phyloP scores from a whole-genome alignment of 1,284 basidiomycete species.

The Microbotryum intermedium region DNA sequence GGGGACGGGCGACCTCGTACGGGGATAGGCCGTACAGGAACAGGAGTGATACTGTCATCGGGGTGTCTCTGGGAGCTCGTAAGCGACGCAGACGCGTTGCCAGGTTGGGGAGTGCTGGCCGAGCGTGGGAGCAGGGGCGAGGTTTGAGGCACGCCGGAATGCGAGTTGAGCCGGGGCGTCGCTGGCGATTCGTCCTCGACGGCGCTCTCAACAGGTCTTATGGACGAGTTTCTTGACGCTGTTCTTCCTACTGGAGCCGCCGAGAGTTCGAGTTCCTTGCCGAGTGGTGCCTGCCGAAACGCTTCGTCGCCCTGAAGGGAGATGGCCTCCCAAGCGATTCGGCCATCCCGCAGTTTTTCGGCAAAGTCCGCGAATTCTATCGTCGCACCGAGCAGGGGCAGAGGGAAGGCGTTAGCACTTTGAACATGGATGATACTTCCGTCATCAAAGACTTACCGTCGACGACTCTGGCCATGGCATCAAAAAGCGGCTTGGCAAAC shows the following conservation, averaged over 20 bases:
- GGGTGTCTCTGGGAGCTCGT: not conserved
- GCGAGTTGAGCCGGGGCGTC: too few species aligned
- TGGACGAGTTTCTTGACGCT: not conserved
- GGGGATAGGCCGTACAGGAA: not conserved
- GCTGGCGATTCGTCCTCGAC: too few species aligned
- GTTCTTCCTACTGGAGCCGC: not conserved
- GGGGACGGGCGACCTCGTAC: conserved; percentile 5
- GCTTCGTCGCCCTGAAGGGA: conserved; percentile 20
- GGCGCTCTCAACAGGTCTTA: not conserved
- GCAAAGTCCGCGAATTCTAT: conserved; percentile 30
- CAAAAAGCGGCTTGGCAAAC: conserved; percentile 73
- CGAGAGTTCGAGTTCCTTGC: conserved; percentile 1
- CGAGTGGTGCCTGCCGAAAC: conserved; percentile 14
- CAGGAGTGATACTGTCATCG: not conserved
- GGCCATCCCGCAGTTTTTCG: conserved; percentile 30
- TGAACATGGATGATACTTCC: not conserved
- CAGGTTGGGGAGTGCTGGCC: not conserved
- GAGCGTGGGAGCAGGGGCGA: too few species aligned
- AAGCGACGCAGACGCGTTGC: not conserved
- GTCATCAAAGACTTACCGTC: conserved; percentile 50
- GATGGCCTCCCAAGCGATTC: conserved; percentile 32
- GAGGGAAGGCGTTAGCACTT: not conserved
- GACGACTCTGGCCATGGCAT: conserved; percentile 59
- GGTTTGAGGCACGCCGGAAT: too few species aligned
- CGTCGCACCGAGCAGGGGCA: not conserved